Percentiles rank a stretch among this genome's conserved stretches.
These are phyloP conservation scores for Lepidium aucheri DNA, from an alignment of 345 rosid genomes.

Conservation along the genomic window DNA sequence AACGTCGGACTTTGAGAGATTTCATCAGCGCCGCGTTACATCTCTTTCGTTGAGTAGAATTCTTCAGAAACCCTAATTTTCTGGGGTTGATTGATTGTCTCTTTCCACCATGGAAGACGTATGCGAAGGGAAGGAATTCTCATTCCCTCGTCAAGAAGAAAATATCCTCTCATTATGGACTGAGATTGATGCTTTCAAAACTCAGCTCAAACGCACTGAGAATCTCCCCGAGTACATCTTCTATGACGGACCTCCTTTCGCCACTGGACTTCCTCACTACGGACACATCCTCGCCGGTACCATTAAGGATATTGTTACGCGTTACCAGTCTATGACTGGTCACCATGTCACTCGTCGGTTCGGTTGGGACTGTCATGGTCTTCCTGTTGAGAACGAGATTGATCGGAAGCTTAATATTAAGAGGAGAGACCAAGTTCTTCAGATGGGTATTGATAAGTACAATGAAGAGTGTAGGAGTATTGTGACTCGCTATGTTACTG, in stretches of 20 bases:
- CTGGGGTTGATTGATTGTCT: not conserved
- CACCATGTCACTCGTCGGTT: slow-evolving; percentile 92
- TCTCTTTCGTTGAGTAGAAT: too few relatives aligned
- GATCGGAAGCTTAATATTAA: slow-evolving; percentile 54
- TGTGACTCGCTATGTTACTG: slow-evolving; percentile 76
- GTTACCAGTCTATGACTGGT: slow-evolving; percentile 84
- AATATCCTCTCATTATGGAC: slow-evolving; percentile 51
- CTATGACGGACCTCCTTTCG: slow-evolving; percentile 98
- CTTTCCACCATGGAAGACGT: slow-evolving; percentile 70
- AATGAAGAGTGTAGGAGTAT: slow-evolving; percentile 88
- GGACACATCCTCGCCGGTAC: slow-evolving; percentile 98
- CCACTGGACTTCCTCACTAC: slow-evolving; percentile 95
- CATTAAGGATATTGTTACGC: slow-evolving; percentile 86
- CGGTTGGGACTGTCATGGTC: slow-evolving; percentile 99
- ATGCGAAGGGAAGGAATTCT: slow-evolving; percentile 80
- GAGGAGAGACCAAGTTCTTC: slow-evolving; percentile 55
- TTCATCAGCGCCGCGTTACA: too few relatives aligned
- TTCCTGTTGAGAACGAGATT: slow-evolving; percentile 92
- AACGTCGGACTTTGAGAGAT: too few relatives aligned
- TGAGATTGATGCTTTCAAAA: slow-evolving; percentile 69
- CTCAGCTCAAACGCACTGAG: slow-evolving; percentile 56
- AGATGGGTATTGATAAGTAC: slow-evolving; percentile 80
- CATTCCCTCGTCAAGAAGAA: slow-evolving; percentile 77
- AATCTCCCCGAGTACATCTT: slow-evolving; percentile 68
- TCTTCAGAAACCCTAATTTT: slow-evolving; percentile 15